Evolutionary conservation across 2,329 filamentous ascomycete species (phyloP).

Genomic region (Trichothecium sympodiale): DNA sequence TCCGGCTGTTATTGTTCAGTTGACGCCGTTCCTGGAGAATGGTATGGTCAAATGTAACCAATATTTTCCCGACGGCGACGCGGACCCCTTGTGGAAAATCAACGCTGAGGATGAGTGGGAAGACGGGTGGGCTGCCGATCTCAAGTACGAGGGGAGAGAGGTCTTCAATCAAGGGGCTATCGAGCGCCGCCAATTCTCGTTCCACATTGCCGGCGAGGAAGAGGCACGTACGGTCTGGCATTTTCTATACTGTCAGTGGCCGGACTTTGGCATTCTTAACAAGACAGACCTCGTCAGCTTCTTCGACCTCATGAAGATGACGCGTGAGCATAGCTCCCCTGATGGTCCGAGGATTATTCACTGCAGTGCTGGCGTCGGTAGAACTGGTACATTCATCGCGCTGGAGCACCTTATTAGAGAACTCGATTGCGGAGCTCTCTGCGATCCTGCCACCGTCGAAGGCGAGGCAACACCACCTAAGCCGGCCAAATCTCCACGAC

Average conservation of each 20-base stretch:
- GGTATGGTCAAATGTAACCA: conserved; percentile 74
- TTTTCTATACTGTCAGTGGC: conserved; percentile 78
- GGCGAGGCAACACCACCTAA: not conserved
- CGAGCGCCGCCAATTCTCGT: conserved; percentile 63
- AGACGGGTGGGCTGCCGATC: conserved; percentile 55
- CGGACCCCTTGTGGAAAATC: conserved; percentile 41
- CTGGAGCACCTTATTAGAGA: conserved; percentile 86
- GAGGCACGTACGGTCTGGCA: conserved; percentile 61
- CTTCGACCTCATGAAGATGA: conserved; percentile 58
- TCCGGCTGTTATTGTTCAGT: conserved; percentile 81
- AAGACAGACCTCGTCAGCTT: conserved; percentile 57
- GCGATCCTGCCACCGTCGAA: conserved; percentile 19
- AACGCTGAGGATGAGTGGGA: conserved; percentile 53
- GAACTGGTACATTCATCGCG: conserved; percentile 90
- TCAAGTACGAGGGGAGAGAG: conserved; percentile 57
- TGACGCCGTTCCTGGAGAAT: conserved; percentile 78
- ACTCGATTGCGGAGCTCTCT: conserved; percentile 61
- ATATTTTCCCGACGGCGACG: conserved; percentile 60
- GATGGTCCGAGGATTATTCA: conserved; percentile 65
- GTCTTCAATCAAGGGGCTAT: conserved; percentile 43
- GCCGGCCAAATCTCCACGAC: conserved; percentile 3
- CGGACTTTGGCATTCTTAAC: conserved; percentile 76
- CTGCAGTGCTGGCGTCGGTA: conserved; percentile 85
- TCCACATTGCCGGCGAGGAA: conserved; percentile 37
- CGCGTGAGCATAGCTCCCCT: conserved; percentile 43